Conservation (phyloP, 2,329 filamentous ascomycete species). For the Claviceps quebecensis region DNA sequence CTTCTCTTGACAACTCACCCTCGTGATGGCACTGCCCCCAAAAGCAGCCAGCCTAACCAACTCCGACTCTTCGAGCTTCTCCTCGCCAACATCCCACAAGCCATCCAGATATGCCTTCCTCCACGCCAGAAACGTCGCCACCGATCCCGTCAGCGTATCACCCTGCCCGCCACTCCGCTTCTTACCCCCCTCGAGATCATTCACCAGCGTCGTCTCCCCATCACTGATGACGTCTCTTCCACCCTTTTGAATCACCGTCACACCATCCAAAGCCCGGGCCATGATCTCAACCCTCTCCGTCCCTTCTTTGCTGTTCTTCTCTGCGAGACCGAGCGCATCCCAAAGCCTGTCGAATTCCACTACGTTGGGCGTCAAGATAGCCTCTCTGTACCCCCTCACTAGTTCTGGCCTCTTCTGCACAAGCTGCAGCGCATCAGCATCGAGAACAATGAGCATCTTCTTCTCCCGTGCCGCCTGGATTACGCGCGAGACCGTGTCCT, state of each 20-base stretch:
- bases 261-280: slow-evolving; percentile 65
- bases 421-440: slow-evolving; percentile 76
- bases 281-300: slow-evolving; percentile 47
- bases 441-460: slow-evolving; percentile 69
- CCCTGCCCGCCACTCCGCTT: slow-evolving; percentile 93
- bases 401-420: slow-evolving; percentile 64
- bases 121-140: slow-evolving; percentile 84
- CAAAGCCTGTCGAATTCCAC: slow-evolving; percentile 81
- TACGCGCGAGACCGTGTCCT: slow-evolving; percentile 67
- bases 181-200: slow-evolving; percentile 64
- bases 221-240: slow-evolving; percentile 70
- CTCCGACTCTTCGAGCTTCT: slow-evolving; percentile 35
- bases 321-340: slow-evolving; percentile 51
- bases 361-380: slow-evolving; percentile 87
- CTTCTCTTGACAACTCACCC: slow-evolving; percentile 35
- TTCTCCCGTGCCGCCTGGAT: slow-evolving; percentile 62
- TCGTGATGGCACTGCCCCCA: slow-evolving; percentile 74
- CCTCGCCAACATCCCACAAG: slow-evolving; percentile 52
- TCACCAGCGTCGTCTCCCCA: slow-evolving; percentile 58
- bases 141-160: slow-evolving; percentile 79
- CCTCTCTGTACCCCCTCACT: slow-evolving; percentile 66
- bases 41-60: slow-evolving; percentile 69
- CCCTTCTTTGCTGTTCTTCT: slow-evolving; percentile 21
- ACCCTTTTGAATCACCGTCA: slow-evolving; percentile 88
- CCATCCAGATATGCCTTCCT: slow-evolving; percentile 72